Evolutionary conservation across 805 yeast genomes (phyloP), one percentile per base, ranked within the genome.

Genomic region (Candida methanosorbosa): DNA sequence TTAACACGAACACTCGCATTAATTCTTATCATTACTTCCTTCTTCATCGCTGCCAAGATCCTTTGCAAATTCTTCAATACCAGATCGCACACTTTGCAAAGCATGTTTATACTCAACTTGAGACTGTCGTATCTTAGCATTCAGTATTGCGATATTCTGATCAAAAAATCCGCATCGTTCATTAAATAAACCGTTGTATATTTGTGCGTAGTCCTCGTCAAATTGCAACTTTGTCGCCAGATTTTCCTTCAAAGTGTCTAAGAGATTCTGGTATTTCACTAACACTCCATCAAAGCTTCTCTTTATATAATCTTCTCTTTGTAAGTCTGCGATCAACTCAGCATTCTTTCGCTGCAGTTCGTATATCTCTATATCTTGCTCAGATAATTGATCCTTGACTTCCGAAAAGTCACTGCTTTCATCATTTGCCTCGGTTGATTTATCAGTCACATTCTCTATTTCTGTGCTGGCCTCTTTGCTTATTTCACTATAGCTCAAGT

Each of bases 231-330:
- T 47, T 17, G 40, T 39, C 13, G 37, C 32, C 7, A 49, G 16
- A 29, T 43, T 45, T 12, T 34, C 33, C 16, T 33, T 42, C 4
- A 52, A 30, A 13, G 47, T 27, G 4, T 44, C 44, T 15, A 62
- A 29, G 16, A 61, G 30, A 4, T 50, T 51, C 30, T 52, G 40
- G 32, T 59, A 55, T 38, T 51, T 52, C 4, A 42, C 43, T 5
- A 62, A 34, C 0, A 54, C 22, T 0, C 21, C 21, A 23, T 56
- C 52, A 48, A 53, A 58, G 19, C 46, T 50, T 14, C 43, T 37
- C 3, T 49, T 36, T 3, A 56, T 12, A 33, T 40, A 56, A 26
- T 59, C 63, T 36, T 61, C 57, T 33, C 60, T 46, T 24, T 63
- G 62, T 5, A 61, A 42, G 26, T 51, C 52, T 22, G 57, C 36